These are phyloP conservation scores for Gautieria morchelliformis DNA, from an alignment of 768 basidiomycete genomes.

Conservation along the genomic window DNA sequence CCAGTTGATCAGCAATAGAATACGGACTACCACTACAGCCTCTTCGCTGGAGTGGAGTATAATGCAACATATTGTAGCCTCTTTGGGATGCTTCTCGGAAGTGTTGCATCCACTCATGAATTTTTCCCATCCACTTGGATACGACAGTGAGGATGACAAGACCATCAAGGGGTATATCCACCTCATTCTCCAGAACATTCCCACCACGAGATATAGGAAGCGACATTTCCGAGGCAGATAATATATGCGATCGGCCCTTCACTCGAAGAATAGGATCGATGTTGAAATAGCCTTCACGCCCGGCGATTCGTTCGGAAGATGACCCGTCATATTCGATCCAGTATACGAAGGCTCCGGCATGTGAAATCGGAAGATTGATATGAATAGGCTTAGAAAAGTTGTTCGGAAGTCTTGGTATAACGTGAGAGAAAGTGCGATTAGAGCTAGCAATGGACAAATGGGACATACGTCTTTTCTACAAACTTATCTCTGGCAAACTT, in stretches of 20 bases:
- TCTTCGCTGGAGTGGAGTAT: slow-evolving; percentile 87
- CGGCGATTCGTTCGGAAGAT: slow-evolving; percentile 51
- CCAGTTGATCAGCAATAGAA: slow-evolving; percentile 81
- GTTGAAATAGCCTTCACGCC: slow-evolving; percentile 91
- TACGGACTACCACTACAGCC: slow-evolving; percentile 89
- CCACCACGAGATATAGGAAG: slow-evolving; percentile 42
- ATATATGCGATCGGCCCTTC: slow-evolving; percentile 65
- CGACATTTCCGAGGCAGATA: slow-evolving; percentile 43
- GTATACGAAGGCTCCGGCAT: slow-evolving; percentile 92
- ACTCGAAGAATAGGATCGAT: slow-evolving; percentile 82
- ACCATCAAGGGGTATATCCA: slow-evolving; percentile 78
- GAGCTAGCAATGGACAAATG: background rate
- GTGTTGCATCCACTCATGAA: slow-evolving; percentile 66
- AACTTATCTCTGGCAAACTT: slow-evolving; percentile 68
- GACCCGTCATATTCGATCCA: slow-evolving; percentile 86
- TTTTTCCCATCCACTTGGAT: slow-evolving; percentile 96
- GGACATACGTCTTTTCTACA: slow-evolving; percentile 56
- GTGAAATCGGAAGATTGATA: slow-evolving; percentile 91
- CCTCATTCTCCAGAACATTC: slow-evolving; percentile 35
- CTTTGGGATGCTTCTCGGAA: slow-evolving; percentile 78
- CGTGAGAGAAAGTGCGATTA: background rate
- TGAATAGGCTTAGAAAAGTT: slow-evolving; percentile 87
- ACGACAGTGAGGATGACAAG: slow-evolving; percentile 83
- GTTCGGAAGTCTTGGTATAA: slow-evolving; percentile 55
- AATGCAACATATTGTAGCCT: slow-evolving; percentile 98